These are phyloP conservation scores for Chaetomium sp. DNA, from an alignment of 2,329 filamentous ascomycete genomes.

Conservation along the genomic window DNA sequence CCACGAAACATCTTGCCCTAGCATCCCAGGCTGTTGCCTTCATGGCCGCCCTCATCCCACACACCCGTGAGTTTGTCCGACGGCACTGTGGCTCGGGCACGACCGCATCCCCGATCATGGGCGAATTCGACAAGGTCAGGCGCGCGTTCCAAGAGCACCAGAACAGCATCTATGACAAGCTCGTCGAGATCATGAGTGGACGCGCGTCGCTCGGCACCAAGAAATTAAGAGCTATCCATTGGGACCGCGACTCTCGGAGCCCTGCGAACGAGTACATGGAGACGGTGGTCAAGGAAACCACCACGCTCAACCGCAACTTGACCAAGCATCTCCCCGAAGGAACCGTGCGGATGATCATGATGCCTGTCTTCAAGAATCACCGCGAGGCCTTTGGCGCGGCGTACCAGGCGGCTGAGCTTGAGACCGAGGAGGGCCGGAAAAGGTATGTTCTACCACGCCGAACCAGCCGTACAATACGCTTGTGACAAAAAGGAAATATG, in stretches of 20 bases:
- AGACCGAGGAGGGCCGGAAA: conserved; percentile 60
- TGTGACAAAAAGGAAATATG: neutral
- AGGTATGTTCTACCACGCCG: conserved; percentile 48
- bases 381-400: conserved; percentile 69
- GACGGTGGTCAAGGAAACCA: conserved; percentile 77
- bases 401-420: conserved; percentile 58
- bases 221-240: conserved; percentile 67
- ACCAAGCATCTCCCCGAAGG: conserved; percentile 73
- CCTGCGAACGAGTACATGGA: conserved; percentile 69
- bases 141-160: conserved; percentile 84
- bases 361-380: conserved; percentile 75
- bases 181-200: conserved; percentile 85
- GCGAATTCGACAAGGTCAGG: conserved; percentile 83
- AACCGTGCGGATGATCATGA: conserved; percentile 76
- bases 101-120: conserved; percentile 55
- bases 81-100: conserved; percentile 57
- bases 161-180: conserved; percentile 81
- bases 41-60: conserved; percentile 77
- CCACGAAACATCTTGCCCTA: conserved; percentile 86
- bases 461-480: neutral
- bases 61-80: conserved; percentile 84
- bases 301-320: conserved; percentile 75
- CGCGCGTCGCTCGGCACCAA: conserved; percentile 68
- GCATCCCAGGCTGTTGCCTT: conserved; percentile 87
- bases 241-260: conserved; percentile 51